Percentiles rank a stretch among this genome's conserved stretches.
Conservation (phyloP, 176 grass and related monocot genomes). For the Rhynchospora breviuscula region DNA sequence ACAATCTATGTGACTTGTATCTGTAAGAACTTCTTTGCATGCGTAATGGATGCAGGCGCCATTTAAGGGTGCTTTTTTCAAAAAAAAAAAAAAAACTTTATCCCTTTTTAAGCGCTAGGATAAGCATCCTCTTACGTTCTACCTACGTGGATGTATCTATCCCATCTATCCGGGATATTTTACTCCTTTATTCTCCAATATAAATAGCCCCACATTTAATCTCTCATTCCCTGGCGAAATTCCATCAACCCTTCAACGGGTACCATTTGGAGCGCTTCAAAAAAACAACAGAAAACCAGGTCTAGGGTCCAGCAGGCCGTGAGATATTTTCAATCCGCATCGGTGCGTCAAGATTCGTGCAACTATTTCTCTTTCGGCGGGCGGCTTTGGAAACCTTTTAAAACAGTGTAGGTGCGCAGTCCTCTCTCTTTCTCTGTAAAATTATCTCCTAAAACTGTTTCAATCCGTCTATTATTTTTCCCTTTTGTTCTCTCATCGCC, state of each 20-base stretch:
- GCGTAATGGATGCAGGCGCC: too few species aligned
- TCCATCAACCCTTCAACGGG: neutral
- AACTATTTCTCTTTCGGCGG: neutral
- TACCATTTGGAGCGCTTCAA: neutral
- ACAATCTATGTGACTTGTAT: too few species aligned
- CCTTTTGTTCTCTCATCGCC: neutral
- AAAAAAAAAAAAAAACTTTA: too few species aligned
- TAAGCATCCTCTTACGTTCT: neutral
- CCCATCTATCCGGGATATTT: slow-evolving; percentile 4
- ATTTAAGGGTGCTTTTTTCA: too few species aligned
- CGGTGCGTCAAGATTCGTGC: slow-evolving; percentile 18
- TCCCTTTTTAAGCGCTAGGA: neutral
- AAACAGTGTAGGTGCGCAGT: neutral
- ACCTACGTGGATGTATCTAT: neutral
- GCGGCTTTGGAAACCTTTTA: slow-evolving; percentile 4
- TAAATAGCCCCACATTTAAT: neutral
- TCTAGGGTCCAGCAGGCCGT: too few species aligned
- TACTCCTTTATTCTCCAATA: neutral
- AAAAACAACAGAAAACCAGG: neutral
- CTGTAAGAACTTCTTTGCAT: too few species aligned
- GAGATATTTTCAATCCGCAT: neutral
- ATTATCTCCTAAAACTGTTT: neutral
- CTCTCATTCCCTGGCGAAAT: neutral
- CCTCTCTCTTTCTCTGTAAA: neutral
- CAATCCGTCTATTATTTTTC: neutral